Percentiles rank a stretch among this genome's conserved stretches.
Conservation (phyloP, 345 rosid species). For the Camelina laxa region DNA sequence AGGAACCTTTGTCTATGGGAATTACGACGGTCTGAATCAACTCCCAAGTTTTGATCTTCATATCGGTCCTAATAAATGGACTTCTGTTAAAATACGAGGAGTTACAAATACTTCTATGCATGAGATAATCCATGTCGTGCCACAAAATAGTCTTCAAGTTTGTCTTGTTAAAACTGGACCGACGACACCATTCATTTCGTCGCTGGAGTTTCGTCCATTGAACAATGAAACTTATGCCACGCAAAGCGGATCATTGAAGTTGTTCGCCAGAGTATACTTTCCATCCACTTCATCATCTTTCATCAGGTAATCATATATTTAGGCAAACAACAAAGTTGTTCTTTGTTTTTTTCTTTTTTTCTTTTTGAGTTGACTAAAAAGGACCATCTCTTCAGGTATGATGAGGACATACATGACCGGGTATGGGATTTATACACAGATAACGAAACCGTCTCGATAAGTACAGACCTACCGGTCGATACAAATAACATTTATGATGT, state of each 20-base stretch:
- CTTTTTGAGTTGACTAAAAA: not conserved
- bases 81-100: slow-evolving; percentile 22
- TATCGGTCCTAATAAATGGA: slow-evolving; percentile 54
- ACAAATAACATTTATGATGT: slow-evolving; percentile 8
- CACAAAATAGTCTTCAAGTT: slow-evolving; percentile 39
- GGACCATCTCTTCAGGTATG: slow-evolving; percentile 40
- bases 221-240: slow-evolving; percentile 6
- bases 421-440: slow-evolving; percentile 34
- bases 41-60: slow-evolving; percentile 49
- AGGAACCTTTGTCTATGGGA: slow-evolving; percentile 45
- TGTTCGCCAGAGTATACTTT: not conserved
- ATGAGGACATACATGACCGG: slow-evolving; percentile 51
- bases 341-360: slow-evolving; percentile 35
- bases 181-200: slow-evolving; percentile 56
- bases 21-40: slow-evolving; percentile 46
- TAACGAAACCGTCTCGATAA: not conserved
- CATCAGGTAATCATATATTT: too few species aligned
- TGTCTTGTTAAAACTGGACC: slow-evolving; percentile 56
- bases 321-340: too few species aligned
- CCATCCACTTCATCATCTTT: too few species aligned
- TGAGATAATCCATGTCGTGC: slow-evolving; percentile 50
- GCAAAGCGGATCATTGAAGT: slow-evolving; percentile 35
- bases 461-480: slow-evolving; percentile 4
- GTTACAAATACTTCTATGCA: not conserved
- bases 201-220: slow-evolving; percentile 54